Conservation (phyloP, 495 filamentous ascomycete species). For the Talaromyces borbonicus region DNA sequence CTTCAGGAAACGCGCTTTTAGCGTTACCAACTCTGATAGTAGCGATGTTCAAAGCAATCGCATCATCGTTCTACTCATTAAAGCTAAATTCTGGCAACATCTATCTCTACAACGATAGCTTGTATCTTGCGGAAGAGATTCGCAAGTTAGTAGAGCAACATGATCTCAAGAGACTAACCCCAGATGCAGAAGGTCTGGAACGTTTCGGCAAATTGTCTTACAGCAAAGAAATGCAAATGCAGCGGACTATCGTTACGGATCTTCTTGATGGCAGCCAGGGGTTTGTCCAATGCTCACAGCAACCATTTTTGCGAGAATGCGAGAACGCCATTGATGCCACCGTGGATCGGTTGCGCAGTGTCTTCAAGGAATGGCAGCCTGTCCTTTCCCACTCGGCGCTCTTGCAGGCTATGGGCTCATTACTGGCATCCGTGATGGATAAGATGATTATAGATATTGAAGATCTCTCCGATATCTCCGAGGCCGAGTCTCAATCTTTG, state of each 20-base stretch:
- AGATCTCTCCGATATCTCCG: slow-evolving; percentile 77
- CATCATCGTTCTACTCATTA: slow-evolving; percentile 65
- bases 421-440: slow-evolving; percentile 67
- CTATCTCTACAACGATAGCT: slow-evolving; percentile 89
- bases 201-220: slow-evolving; percentile 78
- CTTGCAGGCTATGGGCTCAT: slow-evolving; percentile 73
- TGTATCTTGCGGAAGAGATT: slow-evolving; percentile 67
- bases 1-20: slow-evolving; percentile 66
- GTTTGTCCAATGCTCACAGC: slow-evolving; percentile 50
- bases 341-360: slow-evolving; percentile 54
- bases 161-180: slow-evolving; percentile 46
- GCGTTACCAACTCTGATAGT: slow-evolving; percentile 74
- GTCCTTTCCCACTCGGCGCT: slow-evolving; percentile 75
- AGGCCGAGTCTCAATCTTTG: slow-evolving; percentile 73
- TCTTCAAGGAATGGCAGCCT: slow-evolving; percentile 65
- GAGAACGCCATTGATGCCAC: slow-evolving; percentile 62
- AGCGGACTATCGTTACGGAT: slow-evolving; percentile 75
- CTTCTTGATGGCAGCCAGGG: slow-evolving; percentile 68
- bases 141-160: slow-evolving; percentile 43
- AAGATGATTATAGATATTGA: slow-evolving; percentile 80
- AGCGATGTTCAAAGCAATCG: slow-evolving; percentile 83
- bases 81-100: slow-evolving; percentile 63
- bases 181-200: slow-evolving; percentile 63
- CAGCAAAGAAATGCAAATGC: slow-evolving; percentile 73
- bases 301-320: slow-evolving; percentile 54